Evolutionary conservation across 78 protist genomes (phyloP).

Genomic region (Dictyostelium capitatum): DNA sequence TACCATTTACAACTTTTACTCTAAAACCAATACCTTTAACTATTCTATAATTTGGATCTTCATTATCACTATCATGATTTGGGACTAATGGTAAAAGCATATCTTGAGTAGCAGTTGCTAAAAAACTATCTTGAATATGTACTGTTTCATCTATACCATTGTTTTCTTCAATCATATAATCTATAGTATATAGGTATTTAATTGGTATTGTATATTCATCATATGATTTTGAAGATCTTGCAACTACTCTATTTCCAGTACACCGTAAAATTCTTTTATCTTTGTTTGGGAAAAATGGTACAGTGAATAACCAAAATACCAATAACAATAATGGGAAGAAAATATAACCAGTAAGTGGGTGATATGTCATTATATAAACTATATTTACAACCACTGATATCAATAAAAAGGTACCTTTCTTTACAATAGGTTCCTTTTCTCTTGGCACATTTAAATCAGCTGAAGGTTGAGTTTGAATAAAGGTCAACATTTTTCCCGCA

Average conservation of each 20-base stretch:
- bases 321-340: background rate
- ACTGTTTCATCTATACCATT: background rate
- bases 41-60: background rate
- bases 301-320: background rate
- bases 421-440: background rate
- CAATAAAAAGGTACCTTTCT: background rate
- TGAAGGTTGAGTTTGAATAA: background rate
- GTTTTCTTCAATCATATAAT: background rate
- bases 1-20: background rate
- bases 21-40: background rate
- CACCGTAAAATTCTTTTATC: background rate
- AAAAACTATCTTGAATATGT: background rate
- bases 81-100: background rate
- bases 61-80: background rate
- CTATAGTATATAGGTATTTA: background rate
- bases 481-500: background rate
- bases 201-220: background rate
- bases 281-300: background rate
- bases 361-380: background rate
- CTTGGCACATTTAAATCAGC: background rate
- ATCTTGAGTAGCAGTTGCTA: background rate
- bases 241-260: background rate
- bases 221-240: background rate
- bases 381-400: background rate
- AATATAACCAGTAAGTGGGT: background rate